Evolutionary conservation across 257 asterid genomes (phyloP), one percentile per base, ranked within the genome.

Genomic region (Phtheirospermum japonicum): DNA sequence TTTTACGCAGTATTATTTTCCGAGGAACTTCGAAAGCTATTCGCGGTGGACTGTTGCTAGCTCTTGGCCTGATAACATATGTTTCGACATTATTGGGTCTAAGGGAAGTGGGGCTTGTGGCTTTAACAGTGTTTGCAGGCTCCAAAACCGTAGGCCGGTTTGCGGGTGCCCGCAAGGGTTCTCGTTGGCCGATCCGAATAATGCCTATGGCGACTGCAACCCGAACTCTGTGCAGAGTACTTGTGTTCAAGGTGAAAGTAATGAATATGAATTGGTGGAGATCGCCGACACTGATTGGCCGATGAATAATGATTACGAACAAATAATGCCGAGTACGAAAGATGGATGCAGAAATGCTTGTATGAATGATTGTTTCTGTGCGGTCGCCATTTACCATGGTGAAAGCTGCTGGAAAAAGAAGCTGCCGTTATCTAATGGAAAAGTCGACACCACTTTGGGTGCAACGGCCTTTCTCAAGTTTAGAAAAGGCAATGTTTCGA

Each of bases 21-120:
- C 82, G 0, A 78, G 53, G 63, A 77, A 2, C 17, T 70, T 23
- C 5, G 52, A 55, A 0, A 69, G 60, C 34, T 57, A 53, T 40
- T 54, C 65, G 4, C 30, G 11, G 28, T 84, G 93, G 93, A 36
- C 4, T 20, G 63, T 10, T 2, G 48, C 61, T 6, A 31, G 67
- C 56, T 59, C 68, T 14, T 20, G 50, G 72, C 82, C 86, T 0
- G 58, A 57, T 0, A 71, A 87, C 19, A 80, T 84, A 34, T 87
- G 95, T 19, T 0, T 2, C 0, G 6, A 3, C 7, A 50, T 78
- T 2, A 79, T 68, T 33, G 9, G 6, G 0, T 9, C 0, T 1
- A n/a, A n/a, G n/a, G 90, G 85, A 9, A 80, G 86, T 28, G 90
- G 93, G 18, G 85, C 79, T 46, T 87, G 93, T 42, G 95, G 93